These are phyloP conservation scores for Xerocomus minutiporus DNA, from an alignment of 1,284 basidiomycete genomes.

Conservation along the genomic window DNA sequence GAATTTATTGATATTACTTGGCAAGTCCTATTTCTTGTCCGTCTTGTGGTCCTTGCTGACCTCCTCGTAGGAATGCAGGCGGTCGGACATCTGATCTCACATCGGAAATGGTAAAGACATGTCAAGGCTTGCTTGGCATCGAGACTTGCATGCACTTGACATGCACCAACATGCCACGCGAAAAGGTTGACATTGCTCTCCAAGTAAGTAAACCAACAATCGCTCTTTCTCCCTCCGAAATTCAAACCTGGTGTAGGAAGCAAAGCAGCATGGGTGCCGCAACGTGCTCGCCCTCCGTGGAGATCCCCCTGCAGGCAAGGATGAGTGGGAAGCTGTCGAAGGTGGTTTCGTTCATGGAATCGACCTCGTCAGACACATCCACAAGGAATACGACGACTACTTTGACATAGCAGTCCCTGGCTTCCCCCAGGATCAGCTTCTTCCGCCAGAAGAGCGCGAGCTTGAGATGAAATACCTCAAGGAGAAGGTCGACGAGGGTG, in stretches of 20 bases:
- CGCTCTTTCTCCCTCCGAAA: constrained; percentile 10
- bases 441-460: constrained; percentile 70
- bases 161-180: constrained; percentile 95
- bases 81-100: constrained; percentile 91
- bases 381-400: constrained; percentile 76
- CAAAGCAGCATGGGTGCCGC: constrained; percentile 86
- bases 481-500: constrained; percentile 83
- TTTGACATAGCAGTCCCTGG: constrained; percentile 94
- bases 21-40: constrained; percentile 39
- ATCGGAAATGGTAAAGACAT: constrained; percentile 94
- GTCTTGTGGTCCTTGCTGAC: constrained; percentile 3
- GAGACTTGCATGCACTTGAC: constrained; percentile 99
- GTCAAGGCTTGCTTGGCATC: constrained; percentile 86
- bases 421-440: constrained; percentile 71
- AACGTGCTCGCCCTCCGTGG: constrained; percentile 95
- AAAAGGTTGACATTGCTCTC: constrained; percentile 90
- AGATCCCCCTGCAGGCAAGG: constrained; percentile 85
- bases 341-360: constrained; percentile 86
- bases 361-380: constrained; percentile 88
- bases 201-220: constrained; percentile 47
- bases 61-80: constrained; percentile 78
- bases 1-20: constrained; percentile 99
- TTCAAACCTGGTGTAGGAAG: constrained; percentile 56
- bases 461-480: constrained; percentile 86
- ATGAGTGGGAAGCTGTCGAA: constrained; percentile 87